A percentile compares a stretch with the other conserved stretches of the same genome.
Evolutionary conservation across 495 filamentous ascomycete species (phyloP).

Genomic region (Aspergillus bertholletiae): DNA sequence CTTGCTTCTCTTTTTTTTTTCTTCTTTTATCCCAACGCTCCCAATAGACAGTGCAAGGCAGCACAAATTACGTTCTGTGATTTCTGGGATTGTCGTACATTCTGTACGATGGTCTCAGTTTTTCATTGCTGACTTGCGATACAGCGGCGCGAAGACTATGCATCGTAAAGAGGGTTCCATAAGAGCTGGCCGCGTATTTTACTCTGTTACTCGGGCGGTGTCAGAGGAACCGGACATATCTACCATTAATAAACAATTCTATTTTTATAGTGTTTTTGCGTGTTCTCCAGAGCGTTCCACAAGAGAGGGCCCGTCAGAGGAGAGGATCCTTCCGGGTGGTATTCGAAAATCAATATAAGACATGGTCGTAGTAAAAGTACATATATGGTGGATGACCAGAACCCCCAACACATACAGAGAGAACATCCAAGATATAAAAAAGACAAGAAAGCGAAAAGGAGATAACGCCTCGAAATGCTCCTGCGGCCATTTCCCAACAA

Average conservation of each 20-base stretch:
- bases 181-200: constrained; percentile 86
- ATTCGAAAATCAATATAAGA: constrained; percentile 16
- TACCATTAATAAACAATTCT: neutral
- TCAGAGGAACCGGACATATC: constrained; percentile 81
- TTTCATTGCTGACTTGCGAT: constrained; percentile 77
- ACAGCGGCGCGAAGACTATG: constrained; percentile 72
- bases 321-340: constrained; percentile 9
- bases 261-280: neutral
- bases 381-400: constrained; percentile 16
- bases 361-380: constrained; percentile 20
- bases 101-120: constrained; percentile 59
- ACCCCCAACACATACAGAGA: constrained; percentile 19
- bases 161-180: constrained; percentile 65
- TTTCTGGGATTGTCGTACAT: constrained; percentile 57
- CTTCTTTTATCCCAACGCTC: constrained; percentile 56
- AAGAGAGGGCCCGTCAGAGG: neutral
- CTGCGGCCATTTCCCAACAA: constrained; percentile 26
- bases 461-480: constrained; percentile 43
- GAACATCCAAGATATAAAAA: constrained; percentile 17
- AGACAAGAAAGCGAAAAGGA: constrained; percentile 20
- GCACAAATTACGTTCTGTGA: constrained; percentile 44
- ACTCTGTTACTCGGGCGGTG: constrained; percentile 74
- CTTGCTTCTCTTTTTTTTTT: constrained; percentile 26
- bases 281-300: neutral
- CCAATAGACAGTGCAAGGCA: constrained; percentile 87